Evolutionary conservation across 495 filamentous ascomycete genomes (phyloP), one percentile per base, ranked within the genome.

Genomic region (Tuber melanosporum): DNA sequence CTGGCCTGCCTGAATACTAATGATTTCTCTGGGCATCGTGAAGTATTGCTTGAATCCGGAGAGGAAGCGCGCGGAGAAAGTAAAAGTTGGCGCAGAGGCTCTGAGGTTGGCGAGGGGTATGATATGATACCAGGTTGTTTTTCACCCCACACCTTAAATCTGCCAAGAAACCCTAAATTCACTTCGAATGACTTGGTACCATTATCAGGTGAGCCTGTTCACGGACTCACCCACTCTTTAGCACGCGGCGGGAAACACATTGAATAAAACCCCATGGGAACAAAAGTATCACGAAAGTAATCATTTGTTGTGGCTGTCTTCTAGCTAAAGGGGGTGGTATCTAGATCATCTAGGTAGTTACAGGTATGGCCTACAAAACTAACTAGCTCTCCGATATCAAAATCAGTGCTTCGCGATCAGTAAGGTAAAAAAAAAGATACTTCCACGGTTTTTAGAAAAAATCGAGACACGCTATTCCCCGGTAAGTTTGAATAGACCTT

Each of bases 1-100:
- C 85, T 99, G 95, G 88, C 95, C 95, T 74, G 96, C 94, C 86
- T 99, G 95, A 78, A 99, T 92, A 52, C 96, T 99, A 85, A 99
- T 99, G 84, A 99, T 98, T 89, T 99, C 95, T 86, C 95, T 98
- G 74, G 82, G 79, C 79, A 83, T 83, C 44, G 26, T 70, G 45
- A 17, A 22, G 42, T 62, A 20, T 70, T 73, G 32, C 41, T 72
- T 66, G 19, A 42, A n/a, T 41, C 32, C 36, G 69, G 22, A 44
- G 43, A 45, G 71, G 22, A 62, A 22, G 22, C 32, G 41, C 20
- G 70, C 71, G 71, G 72, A 62, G 42, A 49, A 46, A 41, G 43
- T 45, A 22, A 69, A 41, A 47, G 76, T n/a, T 78, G 76, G 44
- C 20, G 46, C 14, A 36, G 66, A 15, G 78, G 66, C 71, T 72